Evolutionary conservation across 805 yeast genomes (phyloP).

Genomic region (Martiniozyma abietophila): DNA sequence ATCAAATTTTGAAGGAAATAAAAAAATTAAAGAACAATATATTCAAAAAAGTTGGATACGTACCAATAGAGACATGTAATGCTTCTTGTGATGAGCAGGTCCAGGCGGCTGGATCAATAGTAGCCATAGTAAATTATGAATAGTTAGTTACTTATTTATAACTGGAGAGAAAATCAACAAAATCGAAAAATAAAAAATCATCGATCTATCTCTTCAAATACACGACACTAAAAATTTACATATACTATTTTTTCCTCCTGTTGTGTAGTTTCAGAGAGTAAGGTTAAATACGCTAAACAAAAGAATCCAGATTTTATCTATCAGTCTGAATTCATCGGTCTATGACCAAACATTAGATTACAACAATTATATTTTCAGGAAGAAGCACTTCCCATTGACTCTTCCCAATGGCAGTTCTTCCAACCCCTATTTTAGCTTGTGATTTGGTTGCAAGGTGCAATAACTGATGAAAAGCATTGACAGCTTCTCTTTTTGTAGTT

Average conservation of each 20-base stretch:
- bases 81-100: constrained; percentile 65
- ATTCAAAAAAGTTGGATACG: too few relatives aligned
- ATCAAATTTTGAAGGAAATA: too few relatives aligned
- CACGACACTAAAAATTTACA: too few relatives aligned
- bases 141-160: neutral
- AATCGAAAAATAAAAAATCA: neutral
- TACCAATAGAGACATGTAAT: constrained; percentile 39
- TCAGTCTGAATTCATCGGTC: neutral
- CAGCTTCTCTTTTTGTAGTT: constrained; percentile 12
- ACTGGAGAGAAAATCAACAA: neutral
- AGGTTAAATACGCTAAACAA: too few relatives aligned
- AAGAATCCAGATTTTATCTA: neutral
- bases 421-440: constrained; percentile 11
- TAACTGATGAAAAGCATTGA: constrained; percentile 14
- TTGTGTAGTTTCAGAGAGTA: too few relatives aligned
- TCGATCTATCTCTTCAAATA: too few relatives aligned
- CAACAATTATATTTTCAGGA: constrained; percentile 14
- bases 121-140: constrained; percentile 11
- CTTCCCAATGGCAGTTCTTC: constrained; percentile 11
- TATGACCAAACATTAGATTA: constrained; percentile 4
- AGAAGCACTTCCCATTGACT: constrained; percentile 20
- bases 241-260: too few relatives aligned
- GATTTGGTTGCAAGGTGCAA: constrained; percentile 15
- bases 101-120: constrained; percentile 42
- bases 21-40: too few relatives aligned